Evolutionary conservation across 2,329 filamentous ascomycete species (phyloP), one percentile per base, ranked within the genome.

Genomic region (Botrytis hyacinthi): DNA sequence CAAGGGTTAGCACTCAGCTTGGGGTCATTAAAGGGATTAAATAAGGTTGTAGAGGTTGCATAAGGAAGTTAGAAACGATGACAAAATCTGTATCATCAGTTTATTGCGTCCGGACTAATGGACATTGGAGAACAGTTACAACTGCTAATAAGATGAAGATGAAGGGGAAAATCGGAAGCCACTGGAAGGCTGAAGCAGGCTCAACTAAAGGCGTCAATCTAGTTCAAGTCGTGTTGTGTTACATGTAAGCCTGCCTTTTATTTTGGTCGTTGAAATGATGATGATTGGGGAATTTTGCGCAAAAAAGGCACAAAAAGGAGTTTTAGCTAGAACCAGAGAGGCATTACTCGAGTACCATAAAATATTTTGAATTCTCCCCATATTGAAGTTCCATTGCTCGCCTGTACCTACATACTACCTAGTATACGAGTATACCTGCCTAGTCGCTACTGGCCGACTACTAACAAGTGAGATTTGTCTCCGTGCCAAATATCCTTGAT

Each of bases 1-100:
- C 96, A 99, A 85, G 96, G 96, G 67, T 86, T 99, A 80, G 96
- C 96, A 18, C 86, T 99, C 78, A 98, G 95, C 84, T 86, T 99
- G 76, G 96, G 96, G 46, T 97, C 94, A 68, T 86, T 99, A 80
- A 99, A 98, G 85, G 96, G 96, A 2, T 85, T 99, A 76, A 97
- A 95, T 85, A 96, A 95, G 84, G 91, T 91, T 78, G 89, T 80
- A 63, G 80, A 81, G 48, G 77, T 75, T 62, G 79, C 78, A 75
- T 81, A 76, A 81, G 71, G 35, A 51, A 14, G 35, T 42, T 57
- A 67, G 20, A 44, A 69, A 67, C 46, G 60, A 73, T 71, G 16
- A 63, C 32, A 26, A 71, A 70, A 70, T 71, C 35, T 65, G 66
- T 71, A 65, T 54, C 66, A 63, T 54, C 67, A 59, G 22, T 71